Conservation (phyloP, 148 eudicot genomes). For the Suaeda aralocaspica region DNA sequence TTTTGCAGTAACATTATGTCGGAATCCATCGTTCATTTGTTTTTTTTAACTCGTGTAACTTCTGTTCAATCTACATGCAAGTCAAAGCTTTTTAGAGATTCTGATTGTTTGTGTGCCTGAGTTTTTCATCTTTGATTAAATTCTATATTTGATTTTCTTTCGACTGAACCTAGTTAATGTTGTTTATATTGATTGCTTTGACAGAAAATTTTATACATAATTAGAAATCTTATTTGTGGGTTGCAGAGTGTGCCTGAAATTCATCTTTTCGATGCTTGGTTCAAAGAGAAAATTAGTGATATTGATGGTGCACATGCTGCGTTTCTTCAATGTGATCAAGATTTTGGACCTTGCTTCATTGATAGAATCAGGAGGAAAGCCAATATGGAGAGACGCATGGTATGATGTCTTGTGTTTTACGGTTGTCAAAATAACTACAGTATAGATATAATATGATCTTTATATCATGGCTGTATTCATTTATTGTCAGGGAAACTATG, state of each 20-base stretch:
- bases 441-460: background rate
- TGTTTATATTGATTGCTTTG: conserved; percentile 14
- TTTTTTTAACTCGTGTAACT: too few relatives aligned
- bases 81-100: too few relatives aligned
- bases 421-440: conserved; percentile 8
- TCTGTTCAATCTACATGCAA: too few relatives aligned
- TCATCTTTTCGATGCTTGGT: conserved; percentile 70
- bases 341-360: conserved; percentile 39
- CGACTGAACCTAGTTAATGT: conserved; percentile 6
- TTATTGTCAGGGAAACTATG: conserved; percentile 71
- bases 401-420: conserved; percentile 25
- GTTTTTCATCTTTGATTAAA: background rate
- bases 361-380: conserved; percentile 52
- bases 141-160: background rate
- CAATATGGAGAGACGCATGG: conserved; percentile 74
- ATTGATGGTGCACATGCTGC: conserved; percentile 51
- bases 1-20: too few relatives aligned
- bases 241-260: conserved; percentile 70
- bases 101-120: background rate
- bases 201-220: conserved; percentile 16
- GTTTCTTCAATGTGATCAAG: conserved; percentile 36
- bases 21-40: too few relatives aligned
- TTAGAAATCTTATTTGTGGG: conserved; percentile 26
- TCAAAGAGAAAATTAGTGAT: conserved; percentile 74
- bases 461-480: conserved; percentile 1